Conservation (phyloP, 768 basidiomycete genomes). For the Podaxis carcinomalis region DNA sequence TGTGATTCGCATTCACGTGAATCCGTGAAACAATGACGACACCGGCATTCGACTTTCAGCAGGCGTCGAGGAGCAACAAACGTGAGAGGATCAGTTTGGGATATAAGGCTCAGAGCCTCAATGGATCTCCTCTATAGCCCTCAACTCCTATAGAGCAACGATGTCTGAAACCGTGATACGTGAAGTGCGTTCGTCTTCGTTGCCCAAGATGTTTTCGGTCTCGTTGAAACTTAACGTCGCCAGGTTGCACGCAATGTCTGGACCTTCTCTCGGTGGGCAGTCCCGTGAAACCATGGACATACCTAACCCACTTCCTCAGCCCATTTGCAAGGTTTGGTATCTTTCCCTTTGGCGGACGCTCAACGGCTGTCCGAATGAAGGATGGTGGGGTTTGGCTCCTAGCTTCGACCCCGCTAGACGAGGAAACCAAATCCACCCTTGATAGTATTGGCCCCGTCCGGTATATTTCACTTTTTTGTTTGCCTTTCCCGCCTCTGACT, state of each 20-base stretch:
- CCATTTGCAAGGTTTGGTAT: constrained; percentile 66
- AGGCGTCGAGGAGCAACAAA: too few species aligned
- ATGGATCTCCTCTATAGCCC: neutral
- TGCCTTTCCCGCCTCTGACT: neutral
- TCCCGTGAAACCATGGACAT: neutral
- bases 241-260: constrained; percentile 52
- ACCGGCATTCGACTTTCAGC: neutral
- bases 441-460: constrained; percentile 66
- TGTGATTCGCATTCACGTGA: neutral
- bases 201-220: neutral
- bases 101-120: neutral
- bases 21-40: neutral
- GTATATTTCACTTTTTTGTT: constrained; percentile 26
- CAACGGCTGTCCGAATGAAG: constrained; percentile 71
- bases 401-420: constrained; percentile 72
- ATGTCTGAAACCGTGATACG: constrained; percentile 37
- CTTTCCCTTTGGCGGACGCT: constrained; percentile 76
- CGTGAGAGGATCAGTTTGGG: neutral
- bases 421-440: constrained; percentile 59
- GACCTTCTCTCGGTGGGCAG: constrained; percentile 58
- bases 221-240: neutral
- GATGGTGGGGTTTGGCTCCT: constrained; percentile 75
- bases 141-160: neutral
- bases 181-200: constrained; percentile 24
- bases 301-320: constrained; percentile 26